Base-by-base conservation (phyloP, 148 eudicot species). In the Heliosperma pusillum region DNA sequence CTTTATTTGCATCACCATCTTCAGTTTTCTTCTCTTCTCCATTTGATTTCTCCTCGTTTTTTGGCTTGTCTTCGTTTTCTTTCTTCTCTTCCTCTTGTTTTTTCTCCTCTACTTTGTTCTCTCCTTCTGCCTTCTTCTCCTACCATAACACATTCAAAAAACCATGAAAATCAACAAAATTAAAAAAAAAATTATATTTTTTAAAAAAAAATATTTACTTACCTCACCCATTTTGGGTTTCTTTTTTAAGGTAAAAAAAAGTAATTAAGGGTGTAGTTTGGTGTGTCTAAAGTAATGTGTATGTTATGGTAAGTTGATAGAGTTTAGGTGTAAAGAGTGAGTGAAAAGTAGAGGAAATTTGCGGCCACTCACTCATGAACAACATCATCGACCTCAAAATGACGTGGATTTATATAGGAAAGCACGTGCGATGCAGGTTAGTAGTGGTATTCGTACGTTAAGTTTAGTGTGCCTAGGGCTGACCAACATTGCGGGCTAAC, bases 361-460 rank as follows among this genome's bases (percentile, higher is more conserved):
- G 15, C 17, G 55, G 55, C 3, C 17, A 16, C 19, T 50, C 19
- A 50, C 0, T 16, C 17, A 12, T 16, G 55, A 16, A 36, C 6
- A 36, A 5, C 8, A 36, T 16, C 16, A 22, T 19, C 25, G 30
- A 6, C 57, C 52, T 3, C 4, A 58, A 36, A 61, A 76, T 84
- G 86, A 84, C 86, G 86, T 84, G 86, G 82, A 74, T 59, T 75
- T 78, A 71, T 75, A 72, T 78, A 78, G 78, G 78, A n/a, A 7
- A 61, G 76, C 86, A 84, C 81, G 82, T 84, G 80, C 75, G 69
- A 13, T 1, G 69, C 69, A 45, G 42, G 42, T 36, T n/a, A n/a
- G n/a, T n/a, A n/a, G n/a, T n/a, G n/a, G n/a, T n/a, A n/a, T n/a
- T n/a, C n/a, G n/a, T n/a, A n/a, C n/a, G n/a, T n/a, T n/a, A n/a